Base-by-base conservation (phyloP, 2,329 filamentous ascomycete species). In the Domatiomyces globalis region DNA sequence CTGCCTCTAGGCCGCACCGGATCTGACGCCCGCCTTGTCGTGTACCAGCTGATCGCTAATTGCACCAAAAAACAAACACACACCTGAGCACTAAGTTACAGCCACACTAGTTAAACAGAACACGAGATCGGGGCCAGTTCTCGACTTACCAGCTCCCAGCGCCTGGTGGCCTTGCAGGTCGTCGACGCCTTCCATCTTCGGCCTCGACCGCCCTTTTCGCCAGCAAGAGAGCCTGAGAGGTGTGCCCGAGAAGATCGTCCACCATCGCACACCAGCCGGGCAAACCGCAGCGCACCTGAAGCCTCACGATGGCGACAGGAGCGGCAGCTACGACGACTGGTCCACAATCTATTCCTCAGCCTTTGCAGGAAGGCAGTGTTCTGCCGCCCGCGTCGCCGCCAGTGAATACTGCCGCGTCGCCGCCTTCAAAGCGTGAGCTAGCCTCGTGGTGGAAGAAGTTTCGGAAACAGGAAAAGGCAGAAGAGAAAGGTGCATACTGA, bases 381-480 rank as follows among this genome's bases (percentile, higher is more conserved):
- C 54, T 62, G 53, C 53, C 61, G 15, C 51, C 61, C 33, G 54
- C 61, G 43, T 59, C 51, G 12, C 25, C 55, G 46, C 66, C 70
- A 65, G 70, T 68, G 63, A 75, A 66, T 65, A 76, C 66, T 52
- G 69, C 74, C 52, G 73, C 77, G 62, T 87, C 86, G 43, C 86
- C 85, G 51, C 87, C 87, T 27, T 87, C 81, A 59, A 94, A 85
- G 72, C 81, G 87, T 66, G 88, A 95, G 66, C 74, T 96, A 61
- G 85, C 88, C 61, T 94, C 86, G 54, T 98, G 92, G 92, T 96
- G 92, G 92, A 95, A 88, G 70, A 82, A 83, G 62, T 96, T 98
- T 72, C 92, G 92, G 71, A 78, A 85, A 50, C 71, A 75, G 49
- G 79, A 80, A 63, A 78, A 77, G 62, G 75, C 78, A 56, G 79